Evolutionary conservation across 2,329 filamentous ascomycete genomes (phyloP).

Genomic region (Sarocladiaceae sp.): DNA sequence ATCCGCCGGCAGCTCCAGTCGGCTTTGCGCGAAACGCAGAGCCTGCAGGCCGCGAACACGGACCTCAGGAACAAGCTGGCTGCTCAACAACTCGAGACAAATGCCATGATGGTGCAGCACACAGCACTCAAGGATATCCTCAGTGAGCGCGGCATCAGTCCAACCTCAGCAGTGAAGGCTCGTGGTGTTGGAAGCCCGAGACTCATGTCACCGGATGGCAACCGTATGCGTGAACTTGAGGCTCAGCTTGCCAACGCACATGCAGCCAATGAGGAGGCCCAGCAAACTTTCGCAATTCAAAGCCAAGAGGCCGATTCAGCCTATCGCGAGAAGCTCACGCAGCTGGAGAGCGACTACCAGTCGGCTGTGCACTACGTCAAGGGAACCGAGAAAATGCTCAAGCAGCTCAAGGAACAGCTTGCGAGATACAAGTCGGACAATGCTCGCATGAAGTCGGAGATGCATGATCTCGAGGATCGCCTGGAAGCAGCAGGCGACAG

Average conservation of each 20-base stretch:
- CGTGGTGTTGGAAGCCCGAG: constrained; percentile 63
- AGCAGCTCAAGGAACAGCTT: constrained; percentile 97
- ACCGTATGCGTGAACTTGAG: constrained; percentile 79
- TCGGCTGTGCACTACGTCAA: constrained; percentile 97
- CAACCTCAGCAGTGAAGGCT: constrained; percentile 63
- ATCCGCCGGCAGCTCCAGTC: constrained; percentile 86
- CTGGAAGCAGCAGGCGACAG: constrained; percentile 28
- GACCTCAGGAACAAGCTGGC: constrained; percentile 79
- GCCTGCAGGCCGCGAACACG: constrained; percentile 71
- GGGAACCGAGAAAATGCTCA: constrained; percentile 97
- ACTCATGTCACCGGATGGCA: constrained; percentile 68
- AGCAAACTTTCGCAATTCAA: constrained; percentile 67
- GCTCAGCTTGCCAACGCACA: constrained; percentile 73
- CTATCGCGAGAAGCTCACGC: constrained; percentile 87
- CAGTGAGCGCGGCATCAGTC: constrained; percentile 79
- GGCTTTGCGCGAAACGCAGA: constrained; percentile 74
- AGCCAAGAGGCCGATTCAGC: constrained; percentile 81
- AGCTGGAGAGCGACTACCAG: constrained; percentile 95
- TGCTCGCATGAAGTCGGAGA: constrained; percentile 70
- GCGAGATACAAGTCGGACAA: constrained; percentile 86
- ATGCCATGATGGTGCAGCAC: constrained; percentile 86
- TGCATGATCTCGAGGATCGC: constrained; percentile 60
- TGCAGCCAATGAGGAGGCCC: constrained; percentile 81
- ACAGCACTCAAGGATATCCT: constrained; percentile 90
- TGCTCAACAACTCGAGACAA: constrained; percentile 85